Evolutionary conservation across 495 filamentous ascomycete species (phyloP), one percentile per base, ranked within the genome.

Genomic region (Coniosporium apollinis): DNA sequence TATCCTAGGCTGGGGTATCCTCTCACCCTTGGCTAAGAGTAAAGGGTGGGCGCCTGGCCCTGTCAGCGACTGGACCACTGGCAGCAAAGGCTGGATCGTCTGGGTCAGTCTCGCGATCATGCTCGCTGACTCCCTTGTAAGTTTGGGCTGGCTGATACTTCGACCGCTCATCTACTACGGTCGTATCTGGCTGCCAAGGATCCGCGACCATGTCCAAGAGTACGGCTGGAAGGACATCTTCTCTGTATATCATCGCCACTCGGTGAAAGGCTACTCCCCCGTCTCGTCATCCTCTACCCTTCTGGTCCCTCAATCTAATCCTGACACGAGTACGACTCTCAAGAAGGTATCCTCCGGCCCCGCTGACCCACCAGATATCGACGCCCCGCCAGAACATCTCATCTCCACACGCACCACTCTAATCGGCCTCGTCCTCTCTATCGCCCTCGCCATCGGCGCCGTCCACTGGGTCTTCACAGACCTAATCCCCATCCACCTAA

Each of bases 81-180:
- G 89, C 5, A 89, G 79, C 50, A 93, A 94, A 61, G 89, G 87
- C 15, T 99, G 89, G 89, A 94, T 99, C 39, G 81, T 96, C 0
- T 99, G 89, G 89, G 61, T 87, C 1, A 87, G 80, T 38, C 56
- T 99, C 20, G 83, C 89, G 1, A 91, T 99, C 42, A 99, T 99
- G 89, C 69, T 99, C 42, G 78, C 82, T 5, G 89, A 99, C 57
- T 80, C 86, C 2, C 60, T 96, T 3, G 67, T 94, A 35, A 94
- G 81, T 45, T 67, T 99, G 14, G 74, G 80, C 3, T 85, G 82
- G 62, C 64, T 99, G 17, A 64, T 83, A 4, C 37, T 78, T 7
- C 72, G 69, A 19, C 75, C 79, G 5, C 34, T 77, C 1, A 46
- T 79, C 9, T 42, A 42, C 2, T 52, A 57, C 37, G 55, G 50